Conservation (phyloP, 2,329 filamentous ascomycete species). For the Botryotinia convoluta region DNA sequence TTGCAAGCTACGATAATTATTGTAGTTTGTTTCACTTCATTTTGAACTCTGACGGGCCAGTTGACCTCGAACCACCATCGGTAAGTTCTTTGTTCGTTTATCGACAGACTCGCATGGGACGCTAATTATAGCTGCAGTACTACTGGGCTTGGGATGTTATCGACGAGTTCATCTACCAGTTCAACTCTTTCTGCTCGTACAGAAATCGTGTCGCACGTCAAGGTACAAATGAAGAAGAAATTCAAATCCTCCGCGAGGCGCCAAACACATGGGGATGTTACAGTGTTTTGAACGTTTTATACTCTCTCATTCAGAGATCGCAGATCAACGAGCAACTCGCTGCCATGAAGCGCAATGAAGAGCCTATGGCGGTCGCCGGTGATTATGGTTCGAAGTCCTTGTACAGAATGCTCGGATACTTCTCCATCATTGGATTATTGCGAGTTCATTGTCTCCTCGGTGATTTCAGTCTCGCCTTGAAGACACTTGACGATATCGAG, state of each 20-base stretch:
- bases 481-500: constrained; percentile 99
- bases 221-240: constrained; percentile 86
- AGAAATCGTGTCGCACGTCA: constrained; percentile 84
- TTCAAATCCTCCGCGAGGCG: constrained; percentile 87
- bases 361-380: constrained; percentile 81
- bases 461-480: constrained; percentile 96
- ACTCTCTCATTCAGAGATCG: constrained; percentile 96
- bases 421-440: constrained; percentile 96
- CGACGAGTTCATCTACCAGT: constrained; percentile 99
- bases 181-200: constrained; percentile 99
- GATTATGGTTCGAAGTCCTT: constrained; percentile 93
- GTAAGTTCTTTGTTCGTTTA: constrained; percentile 54
- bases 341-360: constrained; percentile 91
- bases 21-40: constrained; percentile 99
- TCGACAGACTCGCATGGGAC: constrained; percentile 11
- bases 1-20: constrained; percentile 98
- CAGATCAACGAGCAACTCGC: constrained; percentile 97
- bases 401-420: constrained; percentile 98
- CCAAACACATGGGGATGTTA: constrained; percentile 99
- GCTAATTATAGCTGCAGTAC: constrained; percentile 58
- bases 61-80: constrained; percentile 93
- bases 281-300: constrained; percentile 97
- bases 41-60: constrained; percentile 97
- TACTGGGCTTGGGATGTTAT: constrained; percentile 99
- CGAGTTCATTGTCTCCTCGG: constrained; percentile 94